Conservation (phyloP, 1,139 yeast species). For the Yamadazyma dushanensis region DNA sequence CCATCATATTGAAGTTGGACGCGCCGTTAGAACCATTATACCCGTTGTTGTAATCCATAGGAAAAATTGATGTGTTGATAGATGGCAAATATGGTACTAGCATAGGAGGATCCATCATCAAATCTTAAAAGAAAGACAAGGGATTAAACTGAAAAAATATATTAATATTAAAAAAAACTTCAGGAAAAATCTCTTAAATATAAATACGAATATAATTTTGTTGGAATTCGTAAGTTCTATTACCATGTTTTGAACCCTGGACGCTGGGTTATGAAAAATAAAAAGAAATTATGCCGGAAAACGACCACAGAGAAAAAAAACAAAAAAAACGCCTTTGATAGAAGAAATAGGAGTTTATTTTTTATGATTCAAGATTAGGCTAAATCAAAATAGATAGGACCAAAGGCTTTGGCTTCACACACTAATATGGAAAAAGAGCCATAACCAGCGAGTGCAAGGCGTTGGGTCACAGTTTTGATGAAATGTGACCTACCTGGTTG, state of each 20-base stretch:
- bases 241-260: background rate
- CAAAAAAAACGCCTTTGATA: background rate
- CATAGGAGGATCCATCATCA: conserved; percentile 17
- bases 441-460: too few relatives aligned
- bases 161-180: background rate
- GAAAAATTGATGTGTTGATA: conserved; percentile 14
- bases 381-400: too few relatives aligned
- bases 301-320: background rate
- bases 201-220: conserved; percentile 13
- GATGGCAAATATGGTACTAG: conserved; percentile 17
- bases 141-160: conserved; percentile 3
- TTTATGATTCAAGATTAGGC: background rate
- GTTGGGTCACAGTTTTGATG: too few relatives aligned
- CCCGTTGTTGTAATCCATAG: conserved; percentile 12
- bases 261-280: too few relatives aligned
- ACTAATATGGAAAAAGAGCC: too few relatives aligned
- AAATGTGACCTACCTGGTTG: too few relatives aligned
- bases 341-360: background rate
- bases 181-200: conserved; percentile 12
- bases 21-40: conserved; percentile 1
- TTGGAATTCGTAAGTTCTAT: conserved; percentile 5
- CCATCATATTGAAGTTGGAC: background rate
- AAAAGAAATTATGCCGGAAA: background rate
- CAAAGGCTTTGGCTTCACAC: too few relatives aligned
- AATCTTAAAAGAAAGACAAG: background rate